A percentile compares a stretch with the other conserved stretches of the same genome.
phyloP scores from a whole-genome alignment of 2,329 filamentous ascomycete genomes.

The Trichophyton simii region DNA sequence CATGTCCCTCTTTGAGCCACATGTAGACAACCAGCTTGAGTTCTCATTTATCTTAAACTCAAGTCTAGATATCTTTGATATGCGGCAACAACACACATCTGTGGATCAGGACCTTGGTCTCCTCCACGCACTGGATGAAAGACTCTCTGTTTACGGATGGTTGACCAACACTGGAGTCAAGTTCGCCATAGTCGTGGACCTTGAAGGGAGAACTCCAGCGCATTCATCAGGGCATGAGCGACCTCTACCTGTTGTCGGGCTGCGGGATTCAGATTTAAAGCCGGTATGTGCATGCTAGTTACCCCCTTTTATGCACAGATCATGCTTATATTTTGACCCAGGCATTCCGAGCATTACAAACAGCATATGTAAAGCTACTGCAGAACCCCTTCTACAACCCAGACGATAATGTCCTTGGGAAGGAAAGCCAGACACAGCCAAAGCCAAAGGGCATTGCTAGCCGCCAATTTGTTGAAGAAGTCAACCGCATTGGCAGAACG shows the following conservation, averaged over 20 bases:
- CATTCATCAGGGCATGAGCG: constrained; percentile 19
- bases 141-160: constrained; percentile 87
- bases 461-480: constrained; percentile 64
- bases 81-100: constrained; percentile 60
- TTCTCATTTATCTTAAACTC: constrained; percentile 85
- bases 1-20: constrained; percentile 74
- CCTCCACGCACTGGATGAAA: constrained; percentile 85
- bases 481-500: constrained; percentile 69
- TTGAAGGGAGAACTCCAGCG: constrained; percentile 54
- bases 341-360: constrained; percentile 84
- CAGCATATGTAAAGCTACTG: constrained; percentile 75
- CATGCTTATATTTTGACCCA: constrained; percentile 21
- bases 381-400: constrained; percentile 94
- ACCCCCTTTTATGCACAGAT: not conserved
- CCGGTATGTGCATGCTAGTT: constrained; percentile 42
- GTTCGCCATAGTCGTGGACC: constrained; percentile 81
- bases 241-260: constrained; percentile 43
- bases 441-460: constrained; percentile 51
- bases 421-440: not conserved
- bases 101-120: constrained; percentile 78
- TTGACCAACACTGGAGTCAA: constrained; percentile 91
- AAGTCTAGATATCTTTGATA: constrained; percentile 86
- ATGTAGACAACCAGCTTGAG: constrained; percentile 64
- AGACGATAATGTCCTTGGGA: constrained; percentile 50
- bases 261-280: constrained; percentile 79